Evolutionary conservation across 805 yeast species (phyloP).

Genomic region (Pichia paraexigua): DNA sequence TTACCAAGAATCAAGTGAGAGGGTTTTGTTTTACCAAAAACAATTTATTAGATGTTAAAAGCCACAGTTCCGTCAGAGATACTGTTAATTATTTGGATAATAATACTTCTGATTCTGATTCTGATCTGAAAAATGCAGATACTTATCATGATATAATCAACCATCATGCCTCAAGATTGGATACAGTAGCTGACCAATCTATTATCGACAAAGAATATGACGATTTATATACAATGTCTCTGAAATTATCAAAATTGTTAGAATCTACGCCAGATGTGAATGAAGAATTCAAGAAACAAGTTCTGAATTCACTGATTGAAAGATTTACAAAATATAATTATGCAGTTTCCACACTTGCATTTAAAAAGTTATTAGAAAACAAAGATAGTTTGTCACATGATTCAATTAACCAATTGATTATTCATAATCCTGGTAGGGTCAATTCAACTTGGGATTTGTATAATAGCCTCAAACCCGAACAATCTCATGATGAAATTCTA

Average conservation of each 20-base stretch:
- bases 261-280: conserved; percentile 9
- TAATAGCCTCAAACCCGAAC: conserved; percentile 9
- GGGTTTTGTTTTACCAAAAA: neutral
- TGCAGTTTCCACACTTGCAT: conserved; percentile 18
- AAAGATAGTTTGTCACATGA: conserved; percentile 6
- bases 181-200: neutral
- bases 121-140: conserved; percentile 5
- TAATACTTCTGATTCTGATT: neutral
- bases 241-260: conserved; percentile 8
- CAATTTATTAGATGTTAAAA: neutral
- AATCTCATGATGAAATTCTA: conserved; percentile 7
- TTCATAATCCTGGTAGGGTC: conserved; percentile 31
- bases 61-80: conserved; percentile 1
- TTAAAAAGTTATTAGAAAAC: conserved; percentile 5
- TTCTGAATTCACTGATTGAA: conserved; percentile 20
- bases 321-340: conserved; percentile 22
- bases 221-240: conserved; percentile 10
- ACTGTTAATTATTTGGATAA: conserved; percentile 1
- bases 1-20: neutral
- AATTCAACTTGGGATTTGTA: conserved; percentile 27
- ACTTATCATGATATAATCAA: conserved; percentile 8
- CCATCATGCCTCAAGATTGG: conserved; percentile 9
- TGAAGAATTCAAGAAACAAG: conserved; percentile 9
- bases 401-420: conserved; percentile 22
- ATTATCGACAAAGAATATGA: conserved; percentile 7